Evolutionary conservation across 23 red algal species (phyloP).

Genomic region (Gracilaria domingensis): DNA sequence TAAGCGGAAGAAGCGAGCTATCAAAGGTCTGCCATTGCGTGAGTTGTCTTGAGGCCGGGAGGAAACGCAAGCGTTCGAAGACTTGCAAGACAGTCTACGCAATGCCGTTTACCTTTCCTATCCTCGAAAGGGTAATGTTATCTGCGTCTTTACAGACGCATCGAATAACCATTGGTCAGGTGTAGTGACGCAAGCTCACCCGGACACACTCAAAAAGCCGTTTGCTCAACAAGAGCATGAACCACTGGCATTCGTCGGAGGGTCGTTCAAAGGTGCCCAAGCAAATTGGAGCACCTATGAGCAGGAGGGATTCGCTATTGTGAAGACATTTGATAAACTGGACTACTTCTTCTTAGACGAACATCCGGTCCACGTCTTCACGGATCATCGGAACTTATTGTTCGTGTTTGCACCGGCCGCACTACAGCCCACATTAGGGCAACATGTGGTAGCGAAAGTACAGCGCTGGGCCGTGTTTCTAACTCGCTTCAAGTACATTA

Average conservation of each 20-base stretch:
- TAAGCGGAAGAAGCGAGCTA: background rate
- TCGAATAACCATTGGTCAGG: slow-evolving; percentile 2
- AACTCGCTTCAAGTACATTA: slow-evolving; percentile 19
- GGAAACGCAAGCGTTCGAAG: background rate
- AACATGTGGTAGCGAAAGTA: slow-evolving; percentile 7
- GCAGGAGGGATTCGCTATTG: background rate
- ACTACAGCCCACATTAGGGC: background rate
- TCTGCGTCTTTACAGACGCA: slow-evolving; percentile 27
- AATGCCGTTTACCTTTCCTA: background rate
- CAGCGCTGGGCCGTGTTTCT: slow-evolving; percentile 31
- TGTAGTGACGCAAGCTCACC: background rate
- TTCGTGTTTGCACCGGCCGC: slow-evolving; percentile 31
- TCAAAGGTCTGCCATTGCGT: background rate
- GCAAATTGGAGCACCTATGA: slow-evolving; percentile 3
- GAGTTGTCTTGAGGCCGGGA: slow-evolving; percentile 16
- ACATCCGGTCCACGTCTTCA: background rate
- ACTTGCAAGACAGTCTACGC: slow-evolving; percentile 26
- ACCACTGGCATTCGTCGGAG: background rate
- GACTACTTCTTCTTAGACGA: background rate
- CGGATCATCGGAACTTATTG: slow-evolving; percentile 21
- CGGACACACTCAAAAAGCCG: background rate
- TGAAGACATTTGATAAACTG: slow-evolving; percentile 30
- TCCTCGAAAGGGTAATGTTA: background rate
- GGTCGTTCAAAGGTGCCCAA: background rate
- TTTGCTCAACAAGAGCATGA: background rate